Percentiles rank a stretch among this genome's conserved stretches.
These are phyloP conservation scores for Neurospora sp. DNA, from an alignment of 495 filamentous ascomycete genomes.

Conservation along the genomic window DNA sequence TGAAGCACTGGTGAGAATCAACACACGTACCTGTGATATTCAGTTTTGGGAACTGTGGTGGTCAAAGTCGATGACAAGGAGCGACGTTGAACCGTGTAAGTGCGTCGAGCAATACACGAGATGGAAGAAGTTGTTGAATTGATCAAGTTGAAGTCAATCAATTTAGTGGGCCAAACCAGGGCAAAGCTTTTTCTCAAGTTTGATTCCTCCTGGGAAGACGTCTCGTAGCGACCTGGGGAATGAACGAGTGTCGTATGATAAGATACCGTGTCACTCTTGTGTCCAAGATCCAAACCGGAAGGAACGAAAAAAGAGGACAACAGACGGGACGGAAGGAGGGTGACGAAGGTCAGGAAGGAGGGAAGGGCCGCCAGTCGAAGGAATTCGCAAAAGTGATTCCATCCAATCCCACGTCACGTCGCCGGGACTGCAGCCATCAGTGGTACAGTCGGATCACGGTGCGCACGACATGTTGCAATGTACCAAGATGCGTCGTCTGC, in stretches of 20 bases:
- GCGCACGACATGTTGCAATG: neutral
- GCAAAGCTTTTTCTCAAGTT: neutral
- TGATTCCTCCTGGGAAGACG: neutral
- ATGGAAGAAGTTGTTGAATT: neutral
- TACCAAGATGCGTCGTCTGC: neutral
- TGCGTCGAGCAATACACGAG: neutral
- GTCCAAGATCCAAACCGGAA: neutral
- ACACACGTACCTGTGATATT: neutral
- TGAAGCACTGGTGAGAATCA: neutral
- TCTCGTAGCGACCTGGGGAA: neutral
- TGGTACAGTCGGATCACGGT: neutral
- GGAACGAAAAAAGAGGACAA: neutral
- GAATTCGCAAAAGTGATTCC: neutral
- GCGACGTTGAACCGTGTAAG: neutral
- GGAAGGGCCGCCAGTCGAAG: neutral
- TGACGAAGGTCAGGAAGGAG: neutral
- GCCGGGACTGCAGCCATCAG: neutral
- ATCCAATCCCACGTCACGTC: neutral
- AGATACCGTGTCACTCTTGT: neutral
- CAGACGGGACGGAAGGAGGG: neutral
- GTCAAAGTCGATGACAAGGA: neutral
- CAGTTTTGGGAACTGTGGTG: neutral
- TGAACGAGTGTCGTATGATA: neutral
- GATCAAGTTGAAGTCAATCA: neutral
- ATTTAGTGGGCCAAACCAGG: neutral